Conservation (phyloP, 768 basidiomycete genomes). For the Serendipita sp. region DNA sequence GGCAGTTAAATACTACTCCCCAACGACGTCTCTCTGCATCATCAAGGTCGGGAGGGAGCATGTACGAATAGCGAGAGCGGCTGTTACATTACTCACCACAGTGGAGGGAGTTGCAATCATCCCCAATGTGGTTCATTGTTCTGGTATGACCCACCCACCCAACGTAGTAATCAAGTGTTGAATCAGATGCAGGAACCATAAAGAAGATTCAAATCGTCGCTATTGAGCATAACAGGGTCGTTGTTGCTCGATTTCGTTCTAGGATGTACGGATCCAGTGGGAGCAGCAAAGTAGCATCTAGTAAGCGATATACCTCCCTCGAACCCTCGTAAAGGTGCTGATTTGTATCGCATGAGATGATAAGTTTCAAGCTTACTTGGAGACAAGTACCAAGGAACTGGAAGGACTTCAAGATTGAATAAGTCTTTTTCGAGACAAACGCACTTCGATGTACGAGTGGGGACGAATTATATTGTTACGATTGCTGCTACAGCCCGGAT, state of each 20-base stretch:
- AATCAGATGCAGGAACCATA: constrained; percentile 48
- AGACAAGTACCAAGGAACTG: constrained; percentile 43
- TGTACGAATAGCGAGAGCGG: constrained; percentile 66
- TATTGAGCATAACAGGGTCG: constrained; percentile 53
- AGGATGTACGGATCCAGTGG: constrained; percentile 34
- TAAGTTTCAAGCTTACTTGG: constrained; percentile 42
- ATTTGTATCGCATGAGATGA: constrained; percentile 32
- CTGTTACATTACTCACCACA: constrained; percentile 48
- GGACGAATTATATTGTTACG: constrained; percentile 1
- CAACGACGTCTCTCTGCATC: constrained; percentile 68
- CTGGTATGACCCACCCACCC: constrained; percentile 35
- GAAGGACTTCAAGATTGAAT: constrained; percentile 48
- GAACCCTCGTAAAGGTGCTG: not conserved
- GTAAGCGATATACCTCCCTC: constrained; percentile 12
- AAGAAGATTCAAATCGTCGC: constrained; percentile 71
- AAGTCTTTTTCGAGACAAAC: not conserved
- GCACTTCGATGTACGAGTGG: not conserved
- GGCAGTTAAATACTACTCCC: constrained; percentile 78
- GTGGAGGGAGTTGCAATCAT: constrained; percentile 46
- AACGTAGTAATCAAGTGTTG: not conserved
- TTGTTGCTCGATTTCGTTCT: constrained; percentile 47
- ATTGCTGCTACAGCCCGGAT: not conserved
- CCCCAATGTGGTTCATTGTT: constrained; percentile 66
- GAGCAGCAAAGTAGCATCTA: constrained; percentile 20
- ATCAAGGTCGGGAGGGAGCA: constrained; percentile 74